A percentile compares a stretch with the other conserved stretches of the same genome.
phyloP scores from a whole-genome alignment of 768 basidiomycete genomes.

The Amyloporia xantha region DNA sequence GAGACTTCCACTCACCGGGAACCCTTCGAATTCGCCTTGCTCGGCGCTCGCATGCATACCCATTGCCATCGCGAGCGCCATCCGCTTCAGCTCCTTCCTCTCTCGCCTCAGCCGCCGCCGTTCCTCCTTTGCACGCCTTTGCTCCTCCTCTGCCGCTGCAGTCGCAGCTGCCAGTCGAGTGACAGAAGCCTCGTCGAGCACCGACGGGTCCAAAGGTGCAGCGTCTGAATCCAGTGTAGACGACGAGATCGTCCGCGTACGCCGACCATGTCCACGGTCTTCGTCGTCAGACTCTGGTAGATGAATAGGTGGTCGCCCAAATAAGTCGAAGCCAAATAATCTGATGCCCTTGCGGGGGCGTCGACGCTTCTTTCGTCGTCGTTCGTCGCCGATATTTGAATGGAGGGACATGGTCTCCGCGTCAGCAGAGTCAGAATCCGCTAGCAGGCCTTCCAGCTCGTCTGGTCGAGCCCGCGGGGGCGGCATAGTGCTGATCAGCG shows the following conservation, averaged over 20 bases:
- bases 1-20: slow-evolving; percentile 44
- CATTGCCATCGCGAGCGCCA: slow-evolving; percentile 32
- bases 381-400: slow-evolving; percentile 45
- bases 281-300: slow-evolving; percentile 47
- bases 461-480: slow-evolving; percentile 27
- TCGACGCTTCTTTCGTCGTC: slow-evolving; percentile 25
- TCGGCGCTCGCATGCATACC: slow-evolving; percentile 20
- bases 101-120: slow-evolving; percentile 39
- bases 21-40: slow-evolving; percentile 51
- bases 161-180: slow-evolving; percentile 31
- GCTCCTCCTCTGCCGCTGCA: slow-evolving; percentile 34
- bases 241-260: slow-evolving; percentile 23
- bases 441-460: slow-evolving; percentile 47
- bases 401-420: slow-evolving; percentile 60
- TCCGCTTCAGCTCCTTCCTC: slow-evolving; percentile 37
- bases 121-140: slow-evolving; percentile 38
- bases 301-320: slow-evolving; percentile 56
- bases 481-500: slow-evolving; percentile 10
- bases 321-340: slow-evolving; percentile 61
- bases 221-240: slow-evolving; percentile 67
- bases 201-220: slow-evolving; percentile 51
- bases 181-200: slow-evolving; percentile 46
- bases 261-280: slow-evolving; percentile 7
- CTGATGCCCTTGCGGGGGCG: slow-evolving; percentile 36
- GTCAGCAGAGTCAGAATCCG: slow-evolving; percentile 40